phyloP scores from a whole-genome alignment of 208 protist genomes.

The Crithidia bombi region DNA sequence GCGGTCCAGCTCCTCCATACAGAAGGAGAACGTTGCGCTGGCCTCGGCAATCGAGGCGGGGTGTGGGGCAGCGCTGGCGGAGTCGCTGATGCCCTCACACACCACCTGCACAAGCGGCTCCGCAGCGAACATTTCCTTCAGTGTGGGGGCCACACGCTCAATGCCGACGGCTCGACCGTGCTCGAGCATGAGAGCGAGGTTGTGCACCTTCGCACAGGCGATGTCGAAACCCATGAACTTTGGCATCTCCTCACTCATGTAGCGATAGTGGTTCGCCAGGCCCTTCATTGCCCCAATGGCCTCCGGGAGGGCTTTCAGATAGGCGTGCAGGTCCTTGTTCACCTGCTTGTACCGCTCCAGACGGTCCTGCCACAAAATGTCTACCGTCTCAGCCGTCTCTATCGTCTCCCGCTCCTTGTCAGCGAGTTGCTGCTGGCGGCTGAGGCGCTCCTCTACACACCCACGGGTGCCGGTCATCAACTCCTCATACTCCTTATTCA shows the following conservation, averaged over 20 bases:
- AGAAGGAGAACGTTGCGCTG: conserved; percentile 73
- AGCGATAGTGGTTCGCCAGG: conserved; percentile 79
- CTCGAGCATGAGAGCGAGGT: conserved; percentile 69
- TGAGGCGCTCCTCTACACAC: conserved; percentile 52
- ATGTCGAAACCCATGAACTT: conserved; percentile 85
- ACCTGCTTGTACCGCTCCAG: conserved; percentile 70
- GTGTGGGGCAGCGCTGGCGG: conserved; percentile 25
- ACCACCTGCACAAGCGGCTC: conserved; percentile 72
- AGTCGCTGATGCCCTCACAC: conserved; percentile 51
- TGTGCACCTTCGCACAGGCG: conserved; percentile 80
- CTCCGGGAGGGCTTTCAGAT: conserved; percentile 74
- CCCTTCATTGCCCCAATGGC: conserved; percentile 70
- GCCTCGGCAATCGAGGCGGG: conserved; percentile 55
- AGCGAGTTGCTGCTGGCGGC: conserved; percentile 39
- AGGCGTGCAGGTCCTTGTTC: conserved; percentile 68
- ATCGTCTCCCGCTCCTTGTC: conserved; percentile 43
- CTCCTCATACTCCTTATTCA: conserved; percentile 74
- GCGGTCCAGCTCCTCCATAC: conserved; percentile 69
- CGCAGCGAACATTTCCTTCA: conserved; percentile 64
- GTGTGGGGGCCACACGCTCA: conserved; percentile 49
- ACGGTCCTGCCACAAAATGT: conserved; percentile 77
- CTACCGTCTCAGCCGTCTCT: conserved; percentile 58
- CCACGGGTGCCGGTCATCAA: conserved; percentile 46
- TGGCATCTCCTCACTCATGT: conserved; percentile 79
- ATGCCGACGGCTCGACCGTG: conserved; percentile 56